phyloP scores from a whole-genome alignment of 495 filamentous ascomycete species.

The Aspergillus diversus region DNA sequence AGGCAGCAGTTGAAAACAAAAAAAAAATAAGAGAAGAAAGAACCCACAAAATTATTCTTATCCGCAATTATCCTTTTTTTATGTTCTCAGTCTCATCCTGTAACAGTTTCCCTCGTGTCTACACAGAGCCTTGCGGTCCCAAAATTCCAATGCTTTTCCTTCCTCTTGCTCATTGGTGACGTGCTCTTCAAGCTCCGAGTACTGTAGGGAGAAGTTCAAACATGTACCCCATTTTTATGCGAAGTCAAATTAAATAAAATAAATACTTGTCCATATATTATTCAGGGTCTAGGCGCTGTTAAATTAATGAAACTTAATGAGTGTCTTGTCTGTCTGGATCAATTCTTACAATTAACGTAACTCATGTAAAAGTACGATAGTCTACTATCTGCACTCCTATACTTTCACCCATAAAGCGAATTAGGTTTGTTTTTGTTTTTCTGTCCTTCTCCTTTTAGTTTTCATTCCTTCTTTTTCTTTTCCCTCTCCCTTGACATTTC shows the following conservation, averaged over 20 bases:
- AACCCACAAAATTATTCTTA: not conserved
- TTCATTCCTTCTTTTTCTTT: slow-evolving; percentile 10
- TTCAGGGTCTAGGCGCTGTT: too few relatives aligned
- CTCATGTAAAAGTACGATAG: not conserved
- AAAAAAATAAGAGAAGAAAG: not conserved
- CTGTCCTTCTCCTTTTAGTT: not conserved
- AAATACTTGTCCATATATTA: too few relatives aligned
- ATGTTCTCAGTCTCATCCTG: not conserved
- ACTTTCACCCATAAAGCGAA: not conserved
- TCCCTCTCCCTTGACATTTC: not conserved
- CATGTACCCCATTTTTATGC: too few relatives aligned
- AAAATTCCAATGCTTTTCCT: not conserved
- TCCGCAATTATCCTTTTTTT: not conserved
- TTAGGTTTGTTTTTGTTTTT: not conserved
- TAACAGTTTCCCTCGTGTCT: not conserved
- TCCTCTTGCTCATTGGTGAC: not conserved
- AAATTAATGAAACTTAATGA: too few relatives aligned
- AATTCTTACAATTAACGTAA: too few relatives aligned
- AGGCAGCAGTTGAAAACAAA: not conserved
- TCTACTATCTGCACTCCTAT: not conserved
- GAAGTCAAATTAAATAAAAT: too few relatives aligned
- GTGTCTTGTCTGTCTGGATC: too few relatives aligned
- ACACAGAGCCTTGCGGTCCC: not conserved
- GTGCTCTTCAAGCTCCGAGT: not conserved
- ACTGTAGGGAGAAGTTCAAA: too few relatives aligned